Base-by-base conservation (phyloP, 352 stramenopile species). In the Globisporangium splendens region DNA sequence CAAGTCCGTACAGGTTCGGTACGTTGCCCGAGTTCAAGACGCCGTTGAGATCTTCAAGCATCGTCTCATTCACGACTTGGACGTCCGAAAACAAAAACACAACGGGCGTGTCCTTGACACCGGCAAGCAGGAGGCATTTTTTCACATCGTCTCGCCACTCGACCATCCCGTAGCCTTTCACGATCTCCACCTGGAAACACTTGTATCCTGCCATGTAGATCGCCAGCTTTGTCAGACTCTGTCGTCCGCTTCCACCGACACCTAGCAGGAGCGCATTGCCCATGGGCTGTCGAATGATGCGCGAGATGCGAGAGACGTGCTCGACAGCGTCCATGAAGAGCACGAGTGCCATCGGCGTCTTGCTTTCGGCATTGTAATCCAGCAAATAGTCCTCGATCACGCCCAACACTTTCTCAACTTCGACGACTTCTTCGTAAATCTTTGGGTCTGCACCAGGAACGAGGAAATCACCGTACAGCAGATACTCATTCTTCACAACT, bases 101-200 rank as follows among this genome's bases (percentile, higher is more conserved):
- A 15, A 98, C 83, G 0, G 78, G 87, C 12, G 83, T 95, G 52
- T 98, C 85, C 28, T 98, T 91, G 0, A 98, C 73, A 24, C 94
- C 94, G 20, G 92, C 94, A 31, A 91, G 68, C 38, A 98, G 64
- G 8, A 97, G 59, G 50, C 84, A 93, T 59, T 89, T 94, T 59
- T 98, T 98, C 4, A 98, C 72, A 43, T 98, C 91, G 10, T 98
- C 93, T 18, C 90, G 86, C 92, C 93, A 98, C 61, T 98, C 93
- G 0, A 69, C 69, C 56, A 95, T 86, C 12, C 93, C 90, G 56
- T 98, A 98, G 8, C 88, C 91, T 56, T 98, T 98, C 5, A 93
- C 76, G 58, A 98, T 98, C 64, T 98, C 94, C n/a, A 98, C 88
- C 64, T 98, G 93, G 46, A 96, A 98, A 14, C 95, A 86, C 33